These are phyloP conservation scores for Boletus smithii DNA, from an alignment of 1,284 basidiomycete species.

Conservation along the genomic window DNA sequence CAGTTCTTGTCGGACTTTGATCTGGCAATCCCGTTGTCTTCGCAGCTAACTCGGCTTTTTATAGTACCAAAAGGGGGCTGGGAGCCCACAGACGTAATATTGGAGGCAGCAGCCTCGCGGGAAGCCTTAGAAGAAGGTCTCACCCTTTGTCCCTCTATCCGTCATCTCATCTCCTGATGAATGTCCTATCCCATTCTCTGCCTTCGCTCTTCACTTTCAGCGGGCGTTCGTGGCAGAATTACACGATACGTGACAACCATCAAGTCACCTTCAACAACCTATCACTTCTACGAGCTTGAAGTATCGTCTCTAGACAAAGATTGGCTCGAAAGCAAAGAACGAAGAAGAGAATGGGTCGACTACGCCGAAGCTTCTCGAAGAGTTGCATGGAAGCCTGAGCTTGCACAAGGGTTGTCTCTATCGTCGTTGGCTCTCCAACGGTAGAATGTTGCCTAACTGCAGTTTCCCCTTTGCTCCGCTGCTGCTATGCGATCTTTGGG, in stretches of 20 bases:
- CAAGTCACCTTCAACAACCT: conserved; percentile 69
- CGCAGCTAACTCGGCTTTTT: conserved; percentile 14
- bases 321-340: conserved; percentile 75
- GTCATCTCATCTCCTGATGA: conserved; percentile 66
- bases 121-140: conserved; percentile 92
- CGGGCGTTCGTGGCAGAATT: conserved; percentile 76
- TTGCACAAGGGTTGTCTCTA: conserved; percentile 65
- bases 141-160: conserved; percentile 74
- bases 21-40: conserved; percentile 4
- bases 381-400: conserved; percentile 75
- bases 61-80: conserved; percentile 84
- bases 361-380: conserved; percentile 71
- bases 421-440: conserved; percentile 59
- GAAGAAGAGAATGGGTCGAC: conserved; percentile 79
- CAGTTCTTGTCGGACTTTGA: conserved; percentile 10
- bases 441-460: conserved; percentile 24
- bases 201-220: conserved; percentile 44
- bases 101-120: conserved; percentile 80
- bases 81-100: conserved; percentile 71
- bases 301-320: conserved; percentile 67
- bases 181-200: conserved; percentile 45
- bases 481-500: conserved; percentile 12
- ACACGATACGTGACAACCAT: conserved; percentile 76
- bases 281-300: conserved; percentile 85
- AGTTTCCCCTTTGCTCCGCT: conserved; percentile 5